These are phyloP conservation scores for Malus hybrid DNA, from an alignment of 331 rosid genomes.

Conservation along the genomic window DNA sequence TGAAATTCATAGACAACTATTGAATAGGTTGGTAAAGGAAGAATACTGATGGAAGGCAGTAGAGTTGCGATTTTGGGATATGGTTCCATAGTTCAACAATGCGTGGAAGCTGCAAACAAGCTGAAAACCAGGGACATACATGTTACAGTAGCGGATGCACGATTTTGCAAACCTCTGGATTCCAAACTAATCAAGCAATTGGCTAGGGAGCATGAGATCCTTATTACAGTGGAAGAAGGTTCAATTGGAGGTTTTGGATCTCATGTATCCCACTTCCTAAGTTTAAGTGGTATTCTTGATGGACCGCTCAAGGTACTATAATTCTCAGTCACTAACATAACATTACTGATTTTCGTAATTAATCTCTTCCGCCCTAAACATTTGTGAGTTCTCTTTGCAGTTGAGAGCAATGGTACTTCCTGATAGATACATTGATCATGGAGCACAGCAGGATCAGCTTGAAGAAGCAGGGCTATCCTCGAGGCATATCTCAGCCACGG, in stretches of 20 bases:
- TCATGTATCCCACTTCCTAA: conserved; percentile 70
- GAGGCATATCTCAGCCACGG: conserved; percentile 64
- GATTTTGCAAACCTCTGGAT: conserved; percentile 90
- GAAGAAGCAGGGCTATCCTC: conserved; percentile 83
- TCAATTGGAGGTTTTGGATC: conserved; percentile 94
- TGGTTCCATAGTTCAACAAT: conserved; percentile 68
- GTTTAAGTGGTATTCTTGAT: conserved; percentile 65
- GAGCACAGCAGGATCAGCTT: conserved; percentile 61
- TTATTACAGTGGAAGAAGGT: conserved; percentile 82
- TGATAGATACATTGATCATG: conserved; percentile 85
- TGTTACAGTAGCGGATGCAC: conserved; percentile 82
- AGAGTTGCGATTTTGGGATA: conserved; percentile 72
- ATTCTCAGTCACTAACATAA: neutral
- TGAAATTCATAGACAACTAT: neutral
- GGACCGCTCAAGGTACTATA: conserved; percentile 64
- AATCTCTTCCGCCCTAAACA: neutral
- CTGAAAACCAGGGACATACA: conserved; percentile 40
- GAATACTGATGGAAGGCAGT: conserved; percentile 56
- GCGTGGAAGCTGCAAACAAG: conserved; percentile 49
- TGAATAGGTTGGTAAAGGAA: conserved; percentile 79
- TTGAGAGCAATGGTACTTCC: conserved; percentile 88
- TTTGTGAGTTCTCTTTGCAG: conserved; percentile 33
- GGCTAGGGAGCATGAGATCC: conserved; percentile 67
- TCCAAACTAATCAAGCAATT: conserved; percentile 45
- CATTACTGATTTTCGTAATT: neutral